Percentiles rank a stretch among this genome's conserved stretches.
phyloP scores from a whole-genome alignment of 2,329 filamentous ascomycete genomes.

The Botryotinia calthae region DNA sequence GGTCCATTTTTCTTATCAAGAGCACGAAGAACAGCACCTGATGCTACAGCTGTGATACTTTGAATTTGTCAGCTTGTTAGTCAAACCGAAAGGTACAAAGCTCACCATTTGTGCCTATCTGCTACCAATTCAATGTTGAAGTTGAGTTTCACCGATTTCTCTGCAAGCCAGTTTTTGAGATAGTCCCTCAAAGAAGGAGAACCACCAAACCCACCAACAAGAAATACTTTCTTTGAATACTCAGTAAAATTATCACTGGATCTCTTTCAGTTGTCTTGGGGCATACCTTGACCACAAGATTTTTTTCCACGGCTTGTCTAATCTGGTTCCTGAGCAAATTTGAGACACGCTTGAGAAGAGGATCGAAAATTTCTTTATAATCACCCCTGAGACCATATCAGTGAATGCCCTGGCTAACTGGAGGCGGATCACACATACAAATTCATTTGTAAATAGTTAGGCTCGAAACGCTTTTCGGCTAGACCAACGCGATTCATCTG shows the following conservation, averaged over 20 bases:
- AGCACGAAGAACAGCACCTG: constrained; percentile 27
- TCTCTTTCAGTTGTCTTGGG: neutral
- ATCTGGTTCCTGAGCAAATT: constrained; percentile 23
- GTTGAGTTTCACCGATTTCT: neutral
- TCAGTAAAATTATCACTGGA: neutral
- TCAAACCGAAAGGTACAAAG: neutral
- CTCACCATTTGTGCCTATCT: constrained; percentile 20
- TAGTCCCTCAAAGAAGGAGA: constrained; percentile 27
- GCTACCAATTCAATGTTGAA: constrained; percentile 20
- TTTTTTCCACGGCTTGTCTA: constrained; percentile 14
- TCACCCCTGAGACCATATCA: constrained; percentile 20
- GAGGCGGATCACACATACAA: constrained; percentile 5
- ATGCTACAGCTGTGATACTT: constrained; percentile 27
- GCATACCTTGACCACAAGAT: constrained; percentile 23
- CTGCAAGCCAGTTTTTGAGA: constrained; percentile 19
- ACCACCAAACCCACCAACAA: constrained; percentile 32
- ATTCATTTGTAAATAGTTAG: constrained; percentile 21
- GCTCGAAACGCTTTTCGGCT: constrained; percentile 23
- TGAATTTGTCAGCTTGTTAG: neutral
- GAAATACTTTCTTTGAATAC: constrained; percentile 27
- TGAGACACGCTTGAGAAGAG: constrained; percentile 22
- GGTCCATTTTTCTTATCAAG: constrained; percentile 29
- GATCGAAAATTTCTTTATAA: constrained; percentile 25
- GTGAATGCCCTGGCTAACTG: neutral
- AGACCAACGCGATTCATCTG: constrained; percentile 11